Base-by-base conservation (phyloP, 2,329 filamentous ascomycete species). In the Mycogone perniciosa region DNA sequence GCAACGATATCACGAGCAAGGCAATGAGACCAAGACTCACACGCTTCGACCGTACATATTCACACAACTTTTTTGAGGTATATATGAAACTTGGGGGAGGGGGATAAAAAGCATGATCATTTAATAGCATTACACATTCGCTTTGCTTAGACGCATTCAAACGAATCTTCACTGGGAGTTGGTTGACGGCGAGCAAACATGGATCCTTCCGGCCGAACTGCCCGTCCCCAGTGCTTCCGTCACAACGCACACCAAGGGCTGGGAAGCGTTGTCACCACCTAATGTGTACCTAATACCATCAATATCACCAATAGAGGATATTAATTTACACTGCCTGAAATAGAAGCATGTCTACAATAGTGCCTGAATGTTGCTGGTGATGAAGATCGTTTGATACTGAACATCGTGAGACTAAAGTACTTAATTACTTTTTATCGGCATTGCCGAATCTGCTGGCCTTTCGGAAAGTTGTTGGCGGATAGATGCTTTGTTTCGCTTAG, bases 221-320 rank as follows among this genome's bases (percentile, higher is more conserved):
- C 3, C 35, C 20, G 26, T 20, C 20, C 20, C 20, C 20, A 20
- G 20, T 20, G 20, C 20, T 20, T 20, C 20, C 37, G 50, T 30
- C 30, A 41, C 42, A 42, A 58, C 57, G 63, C 62, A 60, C 60
- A 71, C 67, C 69, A 71, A 71, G 69, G 63, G 68, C 68, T 71
- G 69, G 66, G 63, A 66, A 59, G 62, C 59, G 62, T 62, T 64
- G 56, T 37, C 13, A 30, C n/a, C 27, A 34, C 41, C 33, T 57
- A 48, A 54, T 50, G 54, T 48, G 34, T 62, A 62, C 59, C 58
- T 50, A 56, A 52, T 62, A 62, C 57, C 29, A 53, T 56, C 20
- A 20, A 20, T 20, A 20, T 20, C 20, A 20, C 20, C 20, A 20
- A 20, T 20, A 20, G 20, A 20, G 20, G 20, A 20, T 20, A 2